Conservation (phyloP, 2,329 filamentous ascomycete genomes). For the Annulohypoxylon truncatum region DNA sequence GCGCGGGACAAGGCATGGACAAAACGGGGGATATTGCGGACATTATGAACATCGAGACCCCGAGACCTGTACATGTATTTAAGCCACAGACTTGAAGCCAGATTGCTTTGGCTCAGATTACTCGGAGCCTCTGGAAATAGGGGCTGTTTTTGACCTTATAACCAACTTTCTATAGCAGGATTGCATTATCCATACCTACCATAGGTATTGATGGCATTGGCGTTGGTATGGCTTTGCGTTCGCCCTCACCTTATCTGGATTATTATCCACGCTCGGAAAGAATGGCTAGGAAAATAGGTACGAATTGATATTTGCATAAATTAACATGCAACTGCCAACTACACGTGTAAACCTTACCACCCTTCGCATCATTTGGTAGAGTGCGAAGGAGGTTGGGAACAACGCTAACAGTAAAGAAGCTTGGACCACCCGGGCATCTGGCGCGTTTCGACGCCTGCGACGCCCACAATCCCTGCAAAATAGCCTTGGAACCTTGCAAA, state of each 20-base stretch:
- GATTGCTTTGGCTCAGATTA: neutral
- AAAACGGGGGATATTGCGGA: neutral
- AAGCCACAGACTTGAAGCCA: neutral
- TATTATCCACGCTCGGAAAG: neutral
- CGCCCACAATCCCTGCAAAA: constrained; percentile 4
- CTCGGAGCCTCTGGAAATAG: neutral
- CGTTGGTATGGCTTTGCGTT: neutral
- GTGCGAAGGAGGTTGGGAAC: constrained; percentile 24
- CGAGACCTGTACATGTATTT: neutral
- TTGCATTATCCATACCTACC: neutral
- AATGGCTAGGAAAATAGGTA: constrained; percentile 7
- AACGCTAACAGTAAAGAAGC: constrained; percentile 22
- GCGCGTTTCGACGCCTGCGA: constrained; percentile 13
- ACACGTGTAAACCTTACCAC: constrained; percentile 8
- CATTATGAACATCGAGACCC: neutral
- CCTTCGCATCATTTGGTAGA: neutral
- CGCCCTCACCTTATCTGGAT: neutral
- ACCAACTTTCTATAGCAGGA: neutral
- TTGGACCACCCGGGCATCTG: neutral
- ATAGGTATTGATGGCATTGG: neutral
- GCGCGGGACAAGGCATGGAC: neutral
- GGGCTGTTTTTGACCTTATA: neutral
- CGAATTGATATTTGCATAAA: neutral
- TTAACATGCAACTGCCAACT: neutral
- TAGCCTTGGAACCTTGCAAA: neutral